Conservation (phyloP, 805 yeast genomes). For the Naumovozyma castellii region DNA sequence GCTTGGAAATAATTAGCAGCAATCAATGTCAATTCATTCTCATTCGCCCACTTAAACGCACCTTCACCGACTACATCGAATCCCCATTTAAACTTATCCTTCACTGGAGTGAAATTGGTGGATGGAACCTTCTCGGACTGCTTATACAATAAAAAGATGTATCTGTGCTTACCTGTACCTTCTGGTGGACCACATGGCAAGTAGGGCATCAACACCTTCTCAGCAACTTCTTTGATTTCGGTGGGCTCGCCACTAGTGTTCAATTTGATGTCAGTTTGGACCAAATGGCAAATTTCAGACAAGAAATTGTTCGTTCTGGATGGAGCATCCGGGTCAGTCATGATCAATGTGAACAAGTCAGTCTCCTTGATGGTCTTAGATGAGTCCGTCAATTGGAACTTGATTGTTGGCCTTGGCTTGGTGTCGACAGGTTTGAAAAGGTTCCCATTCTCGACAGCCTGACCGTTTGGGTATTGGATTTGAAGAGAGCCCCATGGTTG, state of each 20-base stretch:
- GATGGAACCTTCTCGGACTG: constrained; percentile 34
- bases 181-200: constrained; percentile 87
- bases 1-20: constrained; percentile 80
- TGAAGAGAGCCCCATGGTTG: constrained; percentile 18
- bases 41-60: constrained; percentile 60
- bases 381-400: constrained; percentile 30
- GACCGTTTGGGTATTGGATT: constrained; percentile 19
- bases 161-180: constrained; percentile 79
- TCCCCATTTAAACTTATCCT: constrained; percentile 19
- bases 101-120: constrained; percentile 6
- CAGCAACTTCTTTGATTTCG: constrained; percentile 1
- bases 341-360: constrained; percentile 57
- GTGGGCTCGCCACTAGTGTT: constrained; percentile 5
- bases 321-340: constrained; percentile 95
- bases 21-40: constrained; percentile 51
- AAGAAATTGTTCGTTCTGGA: constrained; percentile 71
- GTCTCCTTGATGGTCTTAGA: constrained; percentile 36
- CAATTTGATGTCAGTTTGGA: constrained; percentile 38
- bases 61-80: constrained; percentile 70
- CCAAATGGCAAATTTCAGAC: constrained; percentile 80
- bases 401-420: constrained; percentile 54
- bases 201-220: constrained; percentile 42
- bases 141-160: constrained; percentile 66
- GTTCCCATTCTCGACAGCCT: constrained; percentile 66
- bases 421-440: constrained; percentile 53